Evolutionary conservation across 352 stramenopile species (phyloP).

Genomic region (Phytophthora cryptogea): DNA sequence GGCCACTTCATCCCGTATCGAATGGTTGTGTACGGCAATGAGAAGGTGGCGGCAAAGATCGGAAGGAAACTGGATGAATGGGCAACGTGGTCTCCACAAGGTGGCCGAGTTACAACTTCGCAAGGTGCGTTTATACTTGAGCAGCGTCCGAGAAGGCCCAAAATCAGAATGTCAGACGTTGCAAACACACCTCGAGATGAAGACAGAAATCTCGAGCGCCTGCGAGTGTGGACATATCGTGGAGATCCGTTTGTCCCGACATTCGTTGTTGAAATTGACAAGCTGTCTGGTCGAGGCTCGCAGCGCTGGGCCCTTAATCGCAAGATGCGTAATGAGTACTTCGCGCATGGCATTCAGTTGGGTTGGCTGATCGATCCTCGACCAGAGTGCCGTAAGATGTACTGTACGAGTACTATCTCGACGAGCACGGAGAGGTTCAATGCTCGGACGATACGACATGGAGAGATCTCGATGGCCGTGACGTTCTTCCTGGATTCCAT

Average conservation of each 20-base stretch:
- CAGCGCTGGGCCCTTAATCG: constrained; percentile 3
- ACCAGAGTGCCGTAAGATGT: no score
- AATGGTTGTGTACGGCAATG: no score
- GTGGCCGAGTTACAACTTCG: constrained; percentile 13
- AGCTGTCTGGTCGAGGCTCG: constrained; percentile 12
- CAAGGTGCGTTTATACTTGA: constrained; percentile 13
- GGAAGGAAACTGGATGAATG: no score
- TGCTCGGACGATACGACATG: no score
- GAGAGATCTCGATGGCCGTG: no score
- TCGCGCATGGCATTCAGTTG: constrained; percentile 17
- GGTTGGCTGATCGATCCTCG: constrained; percentile 26
- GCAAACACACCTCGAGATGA: constrained; percentile 3
- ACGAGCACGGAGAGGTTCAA: no score
- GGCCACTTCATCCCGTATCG: no score
- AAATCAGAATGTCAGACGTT: constrained; percentile 12
- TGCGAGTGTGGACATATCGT: constrained; percentile 21
- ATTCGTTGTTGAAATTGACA: constrained; percentile 25
- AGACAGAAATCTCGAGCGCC: background rate
- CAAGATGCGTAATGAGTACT: constrained; percentile 23
- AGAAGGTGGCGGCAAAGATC: no score
- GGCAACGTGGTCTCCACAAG: background rate
- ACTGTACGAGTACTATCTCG: no score
- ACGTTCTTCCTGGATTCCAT: no score
- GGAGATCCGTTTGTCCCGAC: constrained; percentile 25
- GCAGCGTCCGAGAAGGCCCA: no score